Evolutionary conservation across 768 basidiomycete genomes (phyloP).

Genomic region (Naganishia kalamii): DNA sequence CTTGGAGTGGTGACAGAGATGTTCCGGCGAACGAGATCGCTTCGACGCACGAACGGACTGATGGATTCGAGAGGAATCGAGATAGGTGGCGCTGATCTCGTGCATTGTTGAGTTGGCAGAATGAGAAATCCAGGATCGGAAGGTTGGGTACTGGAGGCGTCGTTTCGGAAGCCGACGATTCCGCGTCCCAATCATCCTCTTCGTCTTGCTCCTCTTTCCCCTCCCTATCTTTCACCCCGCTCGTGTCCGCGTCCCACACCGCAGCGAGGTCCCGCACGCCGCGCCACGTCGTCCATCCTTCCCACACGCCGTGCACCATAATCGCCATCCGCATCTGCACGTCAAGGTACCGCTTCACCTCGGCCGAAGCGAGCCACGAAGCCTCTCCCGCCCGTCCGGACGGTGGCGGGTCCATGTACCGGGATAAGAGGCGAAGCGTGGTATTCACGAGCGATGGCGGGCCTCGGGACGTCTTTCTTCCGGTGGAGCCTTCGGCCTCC

Average conservation of each 20-base stretch:
- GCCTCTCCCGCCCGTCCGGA: background rate
- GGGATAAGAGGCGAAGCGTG: background rate
- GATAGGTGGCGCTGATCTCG: background rate
- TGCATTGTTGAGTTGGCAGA: background rate
- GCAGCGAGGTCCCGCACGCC: background rate
- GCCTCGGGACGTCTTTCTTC: background rate
- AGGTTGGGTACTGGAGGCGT: background rate
- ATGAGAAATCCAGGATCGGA: slow-evolving; percentile 1
- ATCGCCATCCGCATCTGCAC: background rate
- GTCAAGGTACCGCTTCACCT: background rate
- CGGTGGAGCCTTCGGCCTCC: background rate
- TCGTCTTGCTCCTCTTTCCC: background rate
- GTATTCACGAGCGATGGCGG: background rate
- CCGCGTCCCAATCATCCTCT: background rate
- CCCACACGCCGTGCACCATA: background rate
- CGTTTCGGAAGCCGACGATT: background rate
- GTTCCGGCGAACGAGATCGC: slow-evolving; percentile 9
- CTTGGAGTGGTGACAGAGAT: background rate
- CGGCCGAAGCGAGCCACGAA: background rate
- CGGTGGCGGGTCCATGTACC: background rate
- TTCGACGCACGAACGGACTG: background rate
- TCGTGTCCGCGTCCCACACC: background rate
- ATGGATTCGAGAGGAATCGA: background rate
- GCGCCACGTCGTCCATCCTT: background rate
- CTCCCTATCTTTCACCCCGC: background rate